Base-by-base conservation (phyloP, 495 filamentous ascomycete genomes). In the Trichodelitschia bisporula region DNA sequence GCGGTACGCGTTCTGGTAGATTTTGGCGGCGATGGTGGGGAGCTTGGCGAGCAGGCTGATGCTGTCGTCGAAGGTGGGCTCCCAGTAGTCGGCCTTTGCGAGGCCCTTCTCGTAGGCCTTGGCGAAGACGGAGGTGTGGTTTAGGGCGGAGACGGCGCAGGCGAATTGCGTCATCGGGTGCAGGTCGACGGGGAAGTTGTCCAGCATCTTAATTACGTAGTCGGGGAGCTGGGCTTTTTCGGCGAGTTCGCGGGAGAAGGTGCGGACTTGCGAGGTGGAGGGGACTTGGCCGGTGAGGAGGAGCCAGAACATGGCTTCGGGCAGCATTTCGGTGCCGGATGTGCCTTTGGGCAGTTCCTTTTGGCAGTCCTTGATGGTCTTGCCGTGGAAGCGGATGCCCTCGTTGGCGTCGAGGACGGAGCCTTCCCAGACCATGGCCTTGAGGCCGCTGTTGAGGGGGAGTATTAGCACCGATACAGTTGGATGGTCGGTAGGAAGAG, bases 301-400 rank as follows among this genome's bases (percentile, higher is more conserved):
- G 16, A 97, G 72, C 86, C 86, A 97, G 64, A 97, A 97, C 86
- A 97, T 95, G 46, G 82, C 72, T 54, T 97, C 86, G 21, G 86
- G 86, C 2, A 97, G 71, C 89, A 95, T 95, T 58, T 97, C 84
- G n/a, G 78, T 86, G 35, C 86, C 86, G 2, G 74, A 66, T 33
- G 66, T 77, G 31, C 83, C 86, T 58, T 92, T 93, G 42, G 86
- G 86, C 4, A 97, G 66, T 47, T 89, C 69, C 34, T 67, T 64
- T 46, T 92, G 83, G 62, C 86, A 97, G 47, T 97, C 86, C 57
- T 86, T 89, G 61, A 97, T 97, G 29, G 80, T 93, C 42, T 72
- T 71, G 43, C 89, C 89, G 49, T 93, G 86, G 64, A 97, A 97
- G 29, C 86, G 77, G 47, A 97, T 97, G 19, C 86, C 86, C 56